Conservation (phyloP, 2,329 filamentous ascomycete genomes). For the Daldinia sp. region DNA sequence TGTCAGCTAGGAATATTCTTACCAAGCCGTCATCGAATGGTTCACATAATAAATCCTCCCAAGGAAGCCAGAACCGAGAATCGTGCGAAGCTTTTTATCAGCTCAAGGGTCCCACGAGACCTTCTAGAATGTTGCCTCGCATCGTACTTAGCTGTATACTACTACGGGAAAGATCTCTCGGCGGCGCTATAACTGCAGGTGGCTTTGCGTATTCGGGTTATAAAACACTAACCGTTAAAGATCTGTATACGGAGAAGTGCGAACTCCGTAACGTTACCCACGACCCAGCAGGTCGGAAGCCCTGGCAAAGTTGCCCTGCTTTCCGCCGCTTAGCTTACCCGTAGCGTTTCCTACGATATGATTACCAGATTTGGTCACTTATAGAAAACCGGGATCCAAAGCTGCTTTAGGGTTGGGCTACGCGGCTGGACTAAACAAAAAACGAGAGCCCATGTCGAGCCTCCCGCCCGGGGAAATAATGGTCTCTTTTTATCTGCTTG, state of each 20-base stretch:
- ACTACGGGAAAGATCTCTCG: constrained; percentile 15
- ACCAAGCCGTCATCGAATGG: neutral
- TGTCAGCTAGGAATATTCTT: neutral
- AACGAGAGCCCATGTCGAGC: constrained; percentile 11
- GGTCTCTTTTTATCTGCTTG: constrained; percentile 8
- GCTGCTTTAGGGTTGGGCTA: constrained; percentile 20
- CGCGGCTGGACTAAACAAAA: constrained; percentile 11
- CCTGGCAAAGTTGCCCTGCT: neutral
- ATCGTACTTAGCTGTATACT: constrained; percentile 19
- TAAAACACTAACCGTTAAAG: neutral
- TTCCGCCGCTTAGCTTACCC: constrained; percentile 7
- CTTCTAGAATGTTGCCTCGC: constrained; percentile 27
- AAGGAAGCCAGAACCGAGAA: constrained; percentile 1
- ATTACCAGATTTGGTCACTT: constrained; percentile 25
- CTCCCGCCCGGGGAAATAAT: constrained; percentile 24
- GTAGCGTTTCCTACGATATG: constrained; percentile 30
- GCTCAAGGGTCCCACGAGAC: constrained; percentile 4
- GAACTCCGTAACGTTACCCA: constrained; percentile 33
- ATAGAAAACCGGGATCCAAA: constrained; percentile 19
- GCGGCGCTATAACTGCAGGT: neutral
- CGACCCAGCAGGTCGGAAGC: constrained; percentile 28
- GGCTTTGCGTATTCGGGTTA: constrained; percentile 11
- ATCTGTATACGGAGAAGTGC: neutral
- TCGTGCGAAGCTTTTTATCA: neutral
- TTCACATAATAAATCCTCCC: neutral